Evolutionary conservation across 371 early-diverging fungal species (phyloP), one percentile per base, ranked within the genome.

Genomic region (Choanephora cucurbitarum): DNA sequence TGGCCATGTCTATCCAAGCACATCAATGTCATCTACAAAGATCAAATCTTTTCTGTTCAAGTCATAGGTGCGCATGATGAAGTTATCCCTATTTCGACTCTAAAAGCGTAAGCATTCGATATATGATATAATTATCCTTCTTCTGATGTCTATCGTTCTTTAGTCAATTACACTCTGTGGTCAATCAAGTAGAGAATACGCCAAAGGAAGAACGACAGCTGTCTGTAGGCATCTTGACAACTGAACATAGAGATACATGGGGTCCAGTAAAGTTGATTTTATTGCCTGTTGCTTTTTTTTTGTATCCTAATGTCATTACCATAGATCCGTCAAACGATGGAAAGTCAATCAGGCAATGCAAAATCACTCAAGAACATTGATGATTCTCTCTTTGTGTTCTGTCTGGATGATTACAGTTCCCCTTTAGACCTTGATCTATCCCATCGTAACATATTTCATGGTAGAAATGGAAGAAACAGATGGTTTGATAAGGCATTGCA

Each of bases 401-500:
- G 90, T 52, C 69, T 97, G 59, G 98, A 97, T 69, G 89, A 90
- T 52, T 80, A 85, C 45, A 68, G 83, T 19, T 77, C 85, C 7
- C 70, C 78, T 37, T 52, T 60, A 13, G 82, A 90, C 51, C 55
- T 79, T 39, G 90, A 93, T 57, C 55, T 71, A 4, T 74, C 89
- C 1, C 89, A 88, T 56, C 87, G 76, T 24, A 90, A 92, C 61
- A 68, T 91, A 40, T 91, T 91, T 79, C 93, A 93, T 70, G 86
- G 85, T 17, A 59, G 70, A 40, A 78, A 89, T 42, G 96, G 84
- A 1, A 70, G 66, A 28, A 98, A 98, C 75, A 83, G 98, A 23
- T 98, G 96, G 96, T 96, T 93, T 73, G 97, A 98, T 79, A 98
- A 97, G 78, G 75, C 92, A 15, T 70, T 98, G 48, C 90, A 91